Conservation (phyloP, 2,329 filamentous ascomycete genomes). For the Ophiocordyceps camponoti-leonardi region DNA sequence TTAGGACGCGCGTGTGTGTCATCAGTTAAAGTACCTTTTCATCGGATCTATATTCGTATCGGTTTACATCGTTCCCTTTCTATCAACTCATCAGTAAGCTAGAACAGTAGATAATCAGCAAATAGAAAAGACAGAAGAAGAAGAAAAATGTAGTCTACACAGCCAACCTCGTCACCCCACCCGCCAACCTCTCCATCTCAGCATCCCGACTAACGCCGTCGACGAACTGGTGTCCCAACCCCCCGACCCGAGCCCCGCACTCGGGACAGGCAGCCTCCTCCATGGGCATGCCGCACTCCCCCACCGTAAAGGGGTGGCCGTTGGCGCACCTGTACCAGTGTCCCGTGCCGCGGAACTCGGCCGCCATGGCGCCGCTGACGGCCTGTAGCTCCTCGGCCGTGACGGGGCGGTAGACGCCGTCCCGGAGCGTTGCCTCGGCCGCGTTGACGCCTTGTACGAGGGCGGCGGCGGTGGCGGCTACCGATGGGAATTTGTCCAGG, state of each 20-base stretch:
- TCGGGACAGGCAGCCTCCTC: constrained; percentile 41
- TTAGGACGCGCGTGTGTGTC: too few relatives aligned
- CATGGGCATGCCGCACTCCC: constrained; percentile 52
- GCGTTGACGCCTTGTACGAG: constrained; percentile 27
- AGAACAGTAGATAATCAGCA: too few relatives aligned
- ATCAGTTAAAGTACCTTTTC: too few relatives aligned
- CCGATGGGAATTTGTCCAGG: constrained; percentile 5
- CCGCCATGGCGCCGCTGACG: constrained; percentile 32
- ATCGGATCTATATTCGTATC: too few relatives aligned
- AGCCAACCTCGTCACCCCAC: neutral
- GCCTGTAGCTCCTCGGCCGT: constrained; percentile 31
- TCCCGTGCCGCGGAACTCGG: constrained; percentile 31
- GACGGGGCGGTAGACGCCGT: constrained; percentile 29
- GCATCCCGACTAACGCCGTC: constrained; percentile 15
- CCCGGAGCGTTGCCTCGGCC: constrained; percentile 25
- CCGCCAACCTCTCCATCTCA: constrained; percentile 2
- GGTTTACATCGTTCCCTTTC: too few relatives aligned
- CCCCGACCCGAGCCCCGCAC: constrained; percentile 40
- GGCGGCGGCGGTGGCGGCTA: constrained; percentile 9
- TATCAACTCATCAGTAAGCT: too few relatives aligned
- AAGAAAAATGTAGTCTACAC: too few relatives aligned
- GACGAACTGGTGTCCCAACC: constrained; percentile 11
- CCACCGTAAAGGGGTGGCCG: constrained; percentile 44
- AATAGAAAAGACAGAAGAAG: too few relatives aligned
- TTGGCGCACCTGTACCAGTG: constrained; percentile 46